Percentiles rank a stretch among this genome's conserved stretches.
phyloP scores from a whole-genome alignment of 768 basidiomycete species.

The Kwoniella bestiolae region DNA sequence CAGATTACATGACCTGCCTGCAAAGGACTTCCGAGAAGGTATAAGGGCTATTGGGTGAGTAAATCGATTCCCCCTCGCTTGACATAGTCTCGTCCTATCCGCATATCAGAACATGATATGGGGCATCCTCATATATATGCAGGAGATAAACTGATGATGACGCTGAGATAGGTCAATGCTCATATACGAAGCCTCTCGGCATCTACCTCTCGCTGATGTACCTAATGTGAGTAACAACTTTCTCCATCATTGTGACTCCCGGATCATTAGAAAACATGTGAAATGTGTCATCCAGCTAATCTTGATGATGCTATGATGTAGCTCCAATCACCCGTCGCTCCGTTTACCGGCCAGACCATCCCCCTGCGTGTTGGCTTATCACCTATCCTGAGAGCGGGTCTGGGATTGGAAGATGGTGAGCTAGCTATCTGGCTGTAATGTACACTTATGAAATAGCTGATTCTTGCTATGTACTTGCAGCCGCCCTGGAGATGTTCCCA shows the following conservation, averaged over 20 bases:
- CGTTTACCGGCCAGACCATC: conserved; percentile 76
- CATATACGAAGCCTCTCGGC: conserved; percentile 45
- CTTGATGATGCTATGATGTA: conserved; percentile 3
- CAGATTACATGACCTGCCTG: conserved; percentile 48
- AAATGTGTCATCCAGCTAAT: neutral
- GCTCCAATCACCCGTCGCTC: conserved; percentile 71
- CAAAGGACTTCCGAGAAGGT: conserved; percentile 50
- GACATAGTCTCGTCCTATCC: too few relatives aligned
- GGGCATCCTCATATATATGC: too few relatives aligned
- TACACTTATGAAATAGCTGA: too few relatives aligned
- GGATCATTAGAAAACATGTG: too few relatives aligned
- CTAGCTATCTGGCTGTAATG: neutral
- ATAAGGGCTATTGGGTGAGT: conserved; percentile 44
- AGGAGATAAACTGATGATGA: too few relatives aligned
- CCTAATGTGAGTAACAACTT: conserved; percentile 32
- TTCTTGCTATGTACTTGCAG: too few relatives aligned
- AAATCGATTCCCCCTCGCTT: neutral
- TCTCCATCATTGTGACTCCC: too few relatives aligned
- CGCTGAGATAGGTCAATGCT: conserved; percentile 36
- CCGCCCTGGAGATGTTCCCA: conserved; percentile 82
- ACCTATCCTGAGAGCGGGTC: conserved; percentile 88
- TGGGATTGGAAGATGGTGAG: conserved; percentile 79
- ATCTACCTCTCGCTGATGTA: conserved; percentile 34
- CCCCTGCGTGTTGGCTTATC: conserved; percentile 80
- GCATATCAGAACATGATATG: too few relatives aligned